Conservation (phyloP, 2,329 filamentous ascomycete species). For the Boeremia lycopersici region DNA sequence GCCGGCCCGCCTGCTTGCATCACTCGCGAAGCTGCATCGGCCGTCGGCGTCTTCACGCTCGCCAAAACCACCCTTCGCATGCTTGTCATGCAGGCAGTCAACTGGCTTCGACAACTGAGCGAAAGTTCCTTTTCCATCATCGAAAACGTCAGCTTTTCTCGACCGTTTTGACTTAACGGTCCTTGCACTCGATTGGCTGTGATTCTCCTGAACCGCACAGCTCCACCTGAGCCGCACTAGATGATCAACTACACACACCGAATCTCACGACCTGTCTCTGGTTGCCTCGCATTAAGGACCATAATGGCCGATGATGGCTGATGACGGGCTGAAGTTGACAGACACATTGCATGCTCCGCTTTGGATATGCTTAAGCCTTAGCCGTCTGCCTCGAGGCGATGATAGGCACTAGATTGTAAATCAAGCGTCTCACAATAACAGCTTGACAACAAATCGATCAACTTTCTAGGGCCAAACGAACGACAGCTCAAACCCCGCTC, state of each 20-base stretch:
- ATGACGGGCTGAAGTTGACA: neutral
- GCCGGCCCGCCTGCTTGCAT: constrained; percentile 16
- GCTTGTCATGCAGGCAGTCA: neutral
- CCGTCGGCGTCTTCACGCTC: neutral
- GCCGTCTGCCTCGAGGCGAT: too few relatives aligned
- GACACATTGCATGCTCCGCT: too few relatives aligned
- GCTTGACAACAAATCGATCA: too few relatives aligned
- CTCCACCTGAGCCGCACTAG: neutral
- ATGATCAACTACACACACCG: neutral
- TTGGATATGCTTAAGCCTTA: too few relatives aligned
- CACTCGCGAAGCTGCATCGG: constrained; percentile 1
- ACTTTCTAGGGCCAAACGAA: neutral
- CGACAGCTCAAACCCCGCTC: neutral
- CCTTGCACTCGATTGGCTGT: neutral
- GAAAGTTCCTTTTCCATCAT: neutral
- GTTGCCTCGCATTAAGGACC: neutral
- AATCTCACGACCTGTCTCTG: too few relatives aligned
- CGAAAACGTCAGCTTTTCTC: neutral
- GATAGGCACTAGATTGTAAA: too few relatives aligned
- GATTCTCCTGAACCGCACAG: neutral
- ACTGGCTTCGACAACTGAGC: too few relatives aligned
- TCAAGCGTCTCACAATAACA: too few relatives aligned
- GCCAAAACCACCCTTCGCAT: neutral
- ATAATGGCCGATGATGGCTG: neutral
- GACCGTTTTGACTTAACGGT: neutral